Evolutionary conservation across 2,329 filamentous ascomycete genomes (phyloP).

Genomic region (Fusarium redolens): DNA sequence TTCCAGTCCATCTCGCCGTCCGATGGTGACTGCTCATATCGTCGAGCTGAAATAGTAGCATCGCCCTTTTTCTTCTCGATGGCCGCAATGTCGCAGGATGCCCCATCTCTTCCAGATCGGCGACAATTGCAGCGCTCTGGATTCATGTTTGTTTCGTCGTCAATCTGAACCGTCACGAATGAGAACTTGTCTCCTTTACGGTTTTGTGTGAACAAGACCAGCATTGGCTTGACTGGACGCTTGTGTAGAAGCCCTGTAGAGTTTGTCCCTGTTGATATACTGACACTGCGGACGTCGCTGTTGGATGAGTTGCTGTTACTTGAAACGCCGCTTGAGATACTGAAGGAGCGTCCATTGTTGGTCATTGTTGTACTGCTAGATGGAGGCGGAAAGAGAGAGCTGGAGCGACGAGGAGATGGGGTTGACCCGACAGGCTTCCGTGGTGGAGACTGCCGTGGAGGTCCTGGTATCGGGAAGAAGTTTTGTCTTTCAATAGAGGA

Average conservation of each 20-base stretch:
- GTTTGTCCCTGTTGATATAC: constrained; percentile 42
- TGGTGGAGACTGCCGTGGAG: constrained; percentile 16
- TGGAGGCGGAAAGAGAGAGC: constrained; percentile 9
- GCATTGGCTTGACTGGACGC: constrained; percentile 49
- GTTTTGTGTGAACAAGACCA: constrained; percentile 50
- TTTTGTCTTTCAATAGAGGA: constrained; percentile 29
- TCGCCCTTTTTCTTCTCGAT: constrained; percentile 47
- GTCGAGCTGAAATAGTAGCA: constrained; percentile 39
- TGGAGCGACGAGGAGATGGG: constrained; percentile 31
- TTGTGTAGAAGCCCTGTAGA: constrained; percentile 47
- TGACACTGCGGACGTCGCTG: constrained; percentile 40
- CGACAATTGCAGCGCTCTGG: constrained; percentile 51
- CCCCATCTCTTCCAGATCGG: constrained; percentile 41
- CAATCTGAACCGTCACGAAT: constrained; percentile 48
- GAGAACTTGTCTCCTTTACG: constrained; percentile 34
- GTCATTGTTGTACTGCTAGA: constrained; percentile 16
- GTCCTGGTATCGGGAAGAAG: constrained; percentile 9
- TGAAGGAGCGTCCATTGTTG: constrained; percentile 34
- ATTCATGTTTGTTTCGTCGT: constrained; percentile 49
- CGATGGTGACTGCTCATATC: constrained; percentile 41
- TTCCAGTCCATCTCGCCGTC: constrained; percentile 46
- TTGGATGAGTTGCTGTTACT: constrained; percentile 43
- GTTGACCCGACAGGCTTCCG: constrained; percentile 34
- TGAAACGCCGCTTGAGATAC: constrained; percentile 39
- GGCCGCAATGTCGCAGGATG: constrained; percentile 37